Conservation (phyloP, 2,329 filamentous ascomycete species). For the Penicillium palitans region DNA sequence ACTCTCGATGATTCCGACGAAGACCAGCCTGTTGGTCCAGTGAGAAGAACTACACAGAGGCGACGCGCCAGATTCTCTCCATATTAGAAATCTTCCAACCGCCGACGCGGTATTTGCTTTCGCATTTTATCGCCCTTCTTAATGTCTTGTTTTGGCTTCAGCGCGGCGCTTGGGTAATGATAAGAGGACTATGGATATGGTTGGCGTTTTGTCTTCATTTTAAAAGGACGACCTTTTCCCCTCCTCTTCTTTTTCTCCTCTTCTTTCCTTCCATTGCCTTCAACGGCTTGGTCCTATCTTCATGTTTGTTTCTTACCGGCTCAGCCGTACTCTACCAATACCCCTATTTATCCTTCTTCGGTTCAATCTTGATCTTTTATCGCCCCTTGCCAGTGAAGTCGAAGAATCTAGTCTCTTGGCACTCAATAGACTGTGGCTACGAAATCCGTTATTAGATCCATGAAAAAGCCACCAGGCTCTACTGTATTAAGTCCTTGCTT, state of each 20-base stretch:
- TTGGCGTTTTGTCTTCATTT: conserved; percentile 11
- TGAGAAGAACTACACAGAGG: conserved; percentile 23
- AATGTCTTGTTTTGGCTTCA: conserved; percentile 15
- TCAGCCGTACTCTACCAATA: background rate
- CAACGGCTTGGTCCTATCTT: background rate
- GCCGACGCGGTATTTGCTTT: background rate
- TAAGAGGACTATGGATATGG: conserved; percentile 14
- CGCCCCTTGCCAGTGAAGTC: background rate
- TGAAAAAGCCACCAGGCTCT: background rate
- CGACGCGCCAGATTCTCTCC: conserved; percentile 23
- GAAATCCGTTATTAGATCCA: background rate
- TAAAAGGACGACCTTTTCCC: background rate
- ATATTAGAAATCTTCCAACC: conserved; percentile 14
- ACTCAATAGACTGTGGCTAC: background rate
- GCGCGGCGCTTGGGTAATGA: conserved; percentile 22
- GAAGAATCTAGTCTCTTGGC: background rate
- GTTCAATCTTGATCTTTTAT: background rate
- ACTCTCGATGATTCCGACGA: conserved; percentile 27
- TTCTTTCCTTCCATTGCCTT: background rate
- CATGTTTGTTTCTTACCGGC: background rate
- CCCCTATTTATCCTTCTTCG: background rate
- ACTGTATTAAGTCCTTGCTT: background rate
- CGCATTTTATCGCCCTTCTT: conserved; percentile 1
- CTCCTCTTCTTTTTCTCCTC: background rate
- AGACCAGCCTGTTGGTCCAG: conserved; percentile 26